A percentile compares a stretch with the other conserved stretches of the same genome.
Evolutionary conservation across 1,139 yeast genomes (phyloP).

Genomic region (Pichia sp.): DNA sequence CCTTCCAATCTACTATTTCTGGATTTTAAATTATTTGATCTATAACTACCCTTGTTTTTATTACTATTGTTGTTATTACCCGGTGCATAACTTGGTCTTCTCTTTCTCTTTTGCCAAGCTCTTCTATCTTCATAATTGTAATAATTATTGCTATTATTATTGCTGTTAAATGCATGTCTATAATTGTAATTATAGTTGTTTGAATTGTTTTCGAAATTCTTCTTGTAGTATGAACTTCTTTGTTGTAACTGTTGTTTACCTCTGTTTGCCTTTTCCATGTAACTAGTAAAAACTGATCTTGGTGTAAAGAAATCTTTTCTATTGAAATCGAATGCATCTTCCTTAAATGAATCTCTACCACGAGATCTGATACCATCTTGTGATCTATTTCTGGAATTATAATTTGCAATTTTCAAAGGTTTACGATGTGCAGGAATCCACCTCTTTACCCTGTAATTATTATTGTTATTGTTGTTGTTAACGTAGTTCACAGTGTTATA

Average conservation of each 20-base stretch:
- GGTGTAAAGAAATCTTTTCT: constrained; percentile 79
- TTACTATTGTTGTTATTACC: neutral
- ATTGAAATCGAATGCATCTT: constrained; percentile 38
- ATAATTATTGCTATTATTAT: constrained; percentile 18
- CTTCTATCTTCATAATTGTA: constrained; percentile 23
- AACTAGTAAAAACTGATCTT: constrained; percentile 66
- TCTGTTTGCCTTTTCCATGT: constrained; percentile 67
- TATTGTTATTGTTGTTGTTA: constrained; percentile 8
- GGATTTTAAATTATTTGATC: neutral
- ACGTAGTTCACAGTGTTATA: neutral
- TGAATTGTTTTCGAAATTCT: constrained; percentile 4
- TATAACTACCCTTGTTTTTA: constrained; percentile 8
- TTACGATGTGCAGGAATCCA: constrained; percentile 32
- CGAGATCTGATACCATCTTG: constrained; percentile 24
- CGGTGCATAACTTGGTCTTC: constrained; percentile 21
- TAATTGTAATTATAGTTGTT: constrained; percentile 4
- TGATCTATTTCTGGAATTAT: constrained; percentile 25
- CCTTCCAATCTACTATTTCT: constrained; percentile 7
- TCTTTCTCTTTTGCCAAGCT: constrained; percentile 32
- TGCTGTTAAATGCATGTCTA: constrained; percentile 8
- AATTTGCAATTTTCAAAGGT: constrained; percentile 41
- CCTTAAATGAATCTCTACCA: constrained; percentile 11
- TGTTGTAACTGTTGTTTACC: constrained; percentile 27
- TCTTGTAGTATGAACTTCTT: constrained; percentile 29
- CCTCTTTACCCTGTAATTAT: constrained; percentile 13